A percentile compares a stretch with the other conserved stretches of the same genome.
Conservation (phyloP, 306 rosid genomes). For the Malus sylvestris region DNA sequence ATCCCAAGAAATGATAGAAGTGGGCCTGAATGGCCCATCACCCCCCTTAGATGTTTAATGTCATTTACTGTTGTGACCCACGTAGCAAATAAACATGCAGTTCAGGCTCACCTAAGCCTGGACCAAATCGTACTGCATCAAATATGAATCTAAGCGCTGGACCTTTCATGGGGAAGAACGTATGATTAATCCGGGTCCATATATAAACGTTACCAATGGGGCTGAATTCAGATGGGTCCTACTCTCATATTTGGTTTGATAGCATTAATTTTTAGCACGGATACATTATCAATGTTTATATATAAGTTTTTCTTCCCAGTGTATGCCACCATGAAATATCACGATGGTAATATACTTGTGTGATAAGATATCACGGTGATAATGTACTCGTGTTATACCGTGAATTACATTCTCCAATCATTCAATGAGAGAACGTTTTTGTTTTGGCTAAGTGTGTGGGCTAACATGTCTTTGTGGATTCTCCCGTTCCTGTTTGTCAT, state of each 20-base stretch:
- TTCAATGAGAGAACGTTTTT: background rate
- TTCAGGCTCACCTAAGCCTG: background rate
- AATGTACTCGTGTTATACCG: too few species aligned
- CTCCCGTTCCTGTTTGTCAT: background rate
- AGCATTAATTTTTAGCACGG: too few species aligned
- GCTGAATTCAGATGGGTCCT: constrained; percentile 1
- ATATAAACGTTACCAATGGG: background rate
- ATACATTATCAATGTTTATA: too few species aligned
- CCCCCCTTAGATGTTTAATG: background rate
- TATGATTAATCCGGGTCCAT: background rate
- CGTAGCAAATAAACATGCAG: background rate
- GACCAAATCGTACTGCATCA: background rate
- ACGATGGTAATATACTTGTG: too few species aligned
- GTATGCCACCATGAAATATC: too few species aligned
- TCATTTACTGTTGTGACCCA: background rate
- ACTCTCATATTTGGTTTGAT: background rate
- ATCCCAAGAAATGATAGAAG: background rate
- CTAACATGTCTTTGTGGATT: background rate
- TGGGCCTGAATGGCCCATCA: background rate
- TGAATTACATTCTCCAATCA: too few species aligned
- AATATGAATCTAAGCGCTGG: background rate
- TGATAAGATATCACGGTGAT: too few species aligned
- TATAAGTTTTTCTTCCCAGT: too few species aligned
- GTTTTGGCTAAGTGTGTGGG: background rate
- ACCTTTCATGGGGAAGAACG: background rate